Evolutionary conservation across 2,329 filamentous ascomycete genomes (phyloP), one percentile per base, ranked within the genome.

Genomic region (Fusarium concolor): DNA sequence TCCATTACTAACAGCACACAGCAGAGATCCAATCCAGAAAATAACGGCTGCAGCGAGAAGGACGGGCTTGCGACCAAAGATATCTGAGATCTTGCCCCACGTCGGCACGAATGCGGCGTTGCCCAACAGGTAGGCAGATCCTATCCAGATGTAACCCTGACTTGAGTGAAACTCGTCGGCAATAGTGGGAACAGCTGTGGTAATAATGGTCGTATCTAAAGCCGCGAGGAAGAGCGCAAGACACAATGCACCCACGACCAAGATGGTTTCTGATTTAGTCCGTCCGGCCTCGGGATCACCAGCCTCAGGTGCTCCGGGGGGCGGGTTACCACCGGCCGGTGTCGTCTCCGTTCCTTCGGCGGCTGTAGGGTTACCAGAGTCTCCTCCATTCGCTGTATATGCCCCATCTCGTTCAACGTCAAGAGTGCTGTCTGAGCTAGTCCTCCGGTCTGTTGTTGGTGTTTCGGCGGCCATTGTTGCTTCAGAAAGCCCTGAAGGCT

Each of bases 111-210:
- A 85, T 76, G 83, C 86, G 2, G 90, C 89, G 74, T 89, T 90
- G 56, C 89, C 90, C 12, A 94, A 86, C 9, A 93, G 82, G 73
- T 92, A 95, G 4, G 91, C 88, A 37, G 86, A 88, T 15, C 92
- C 92, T 64, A 95, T 89, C 92, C 92, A 94, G 51, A 89, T 86
- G 78, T 94, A 94, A 24, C 91, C 91, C 17, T 86, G 81, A 5
- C 87, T 87, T 8, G 90, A 91, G 43, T 88, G 74, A 63, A 94
- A 86, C 62, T 91, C 83, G 33, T 79, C 78, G 7, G 87, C 84
- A 66, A 92, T 92, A 15, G 87, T 88, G 0, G 90, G 89, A 7
- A 91, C 82, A 8, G 89, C 88, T 0, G 89, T 91, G 12, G 90
- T 85, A 69, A 92, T 82, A 74, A 91, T 90, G 29, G 88, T 90